A percentile compares a stretch with the other conserved stretches of the same genome.
Conservation (phyloP, 257 asterid genomes). For the Solanum bulbocastanum region DNA sequence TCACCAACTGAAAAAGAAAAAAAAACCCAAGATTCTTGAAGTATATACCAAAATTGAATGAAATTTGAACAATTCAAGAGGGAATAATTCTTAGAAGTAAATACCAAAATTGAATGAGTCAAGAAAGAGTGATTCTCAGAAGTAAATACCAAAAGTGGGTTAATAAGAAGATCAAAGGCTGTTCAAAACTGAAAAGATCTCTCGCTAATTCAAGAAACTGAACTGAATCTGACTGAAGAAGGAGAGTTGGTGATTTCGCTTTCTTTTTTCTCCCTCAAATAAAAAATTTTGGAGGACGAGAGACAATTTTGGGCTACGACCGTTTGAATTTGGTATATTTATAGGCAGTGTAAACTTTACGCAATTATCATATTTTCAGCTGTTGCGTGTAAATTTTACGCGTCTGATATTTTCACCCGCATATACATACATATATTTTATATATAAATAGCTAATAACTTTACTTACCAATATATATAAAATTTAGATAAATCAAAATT, state of each 20-base stretch:
- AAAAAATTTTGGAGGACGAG: no score
- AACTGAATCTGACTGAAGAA: background rate
- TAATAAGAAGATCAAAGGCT: background rate
- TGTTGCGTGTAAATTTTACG: no score
- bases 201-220: background rate
- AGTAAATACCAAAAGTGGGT: background rate
- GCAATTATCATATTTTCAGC: no score
- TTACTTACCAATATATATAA: no score
- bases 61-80: background rate
- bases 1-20: background rate
- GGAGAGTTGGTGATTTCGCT: background rate
- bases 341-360: no score
- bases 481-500: no score
- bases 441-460: background rate
- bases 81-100: background rate
- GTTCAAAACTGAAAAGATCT: background rate
- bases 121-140: background rate
- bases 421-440: no score
- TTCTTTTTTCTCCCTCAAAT: no score
- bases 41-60: background rate
- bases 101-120: background rate
- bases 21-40: background rate
- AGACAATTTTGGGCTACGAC: no score
- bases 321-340: no score
- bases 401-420: no score